These are phyloP conservation scores for Calonectria ilicicola DNA, from an alignment of 2,329 filamentous ascomycete genomes.

Conservation along the genomic window DNA sequence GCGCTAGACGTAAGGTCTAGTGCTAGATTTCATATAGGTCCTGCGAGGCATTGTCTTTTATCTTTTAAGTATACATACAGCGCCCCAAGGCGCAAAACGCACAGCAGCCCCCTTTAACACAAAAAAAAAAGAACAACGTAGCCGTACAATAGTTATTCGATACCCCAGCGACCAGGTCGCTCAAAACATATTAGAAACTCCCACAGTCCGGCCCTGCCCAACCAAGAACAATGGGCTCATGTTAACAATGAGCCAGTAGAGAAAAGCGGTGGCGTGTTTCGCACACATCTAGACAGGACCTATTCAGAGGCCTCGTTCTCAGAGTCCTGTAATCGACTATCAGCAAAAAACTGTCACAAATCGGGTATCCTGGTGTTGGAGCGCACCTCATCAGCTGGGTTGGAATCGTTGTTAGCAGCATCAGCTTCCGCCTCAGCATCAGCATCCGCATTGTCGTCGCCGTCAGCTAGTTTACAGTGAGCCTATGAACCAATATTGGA, in stretches of 20 bases:
- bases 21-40: not conserved
- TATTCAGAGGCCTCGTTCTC: constrained; percentile 36
- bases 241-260: not conserved
- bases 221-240: not conserved
- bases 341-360: constrained; percentile 41
- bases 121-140: not conserved
- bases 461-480: constrained; percentile 25
- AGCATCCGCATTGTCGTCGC: constrained; percentile 34
- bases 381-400: constrained; percentile 37
- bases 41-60: not conserved
- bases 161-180: constrained; percentile 5
- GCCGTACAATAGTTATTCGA: constrained; percentile 1
- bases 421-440: constrained; percentile 19
- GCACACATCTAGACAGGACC: not conserved
- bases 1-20: not conserved
- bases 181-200: not conserved
- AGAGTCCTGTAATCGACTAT: constrained; percentile 36
- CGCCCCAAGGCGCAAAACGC: constrained; percentile 10
- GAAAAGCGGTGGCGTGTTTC: not conserved
- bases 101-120: not conserved
- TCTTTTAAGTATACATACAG: constrained; percentile 10
- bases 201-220: not conserved
- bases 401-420: constrained; percentile 6
- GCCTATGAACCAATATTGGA: not conserved
- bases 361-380: constrained; percentile 35